Percentiles rank a stretch among this genome's conserved stretches.
These are phyloP conservation scores for Cladosporium sp. DNA, from an alignment of 2,329 filamentous ascomycete species.

Conservation along the genomic window DNA sequence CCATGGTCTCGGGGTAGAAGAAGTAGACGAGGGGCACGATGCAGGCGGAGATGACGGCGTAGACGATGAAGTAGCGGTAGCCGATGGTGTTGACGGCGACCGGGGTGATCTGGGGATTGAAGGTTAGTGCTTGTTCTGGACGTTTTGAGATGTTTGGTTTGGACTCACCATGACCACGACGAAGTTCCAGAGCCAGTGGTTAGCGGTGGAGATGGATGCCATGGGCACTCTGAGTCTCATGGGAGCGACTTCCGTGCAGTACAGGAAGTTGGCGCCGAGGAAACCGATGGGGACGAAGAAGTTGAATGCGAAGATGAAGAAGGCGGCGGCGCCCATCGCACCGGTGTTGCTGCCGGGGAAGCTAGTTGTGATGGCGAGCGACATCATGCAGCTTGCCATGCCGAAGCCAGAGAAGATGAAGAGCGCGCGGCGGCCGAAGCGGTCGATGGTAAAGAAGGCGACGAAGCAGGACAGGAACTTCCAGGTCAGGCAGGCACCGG, in stretches of 20 bases:
- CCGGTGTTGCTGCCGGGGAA: constrained; percentile 26
- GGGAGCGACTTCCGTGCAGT: constrained; percentile 30
- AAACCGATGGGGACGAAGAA: constrained; percentile 27
- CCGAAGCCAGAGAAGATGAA: constrained; percentile 40
- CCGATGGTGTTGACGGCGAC: constrained; percentile 15
- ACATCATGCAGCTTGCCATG: constrained; percentile 52
- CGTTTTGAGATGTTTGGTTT: not conserved
- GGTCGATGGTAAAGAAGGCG: constrained; percentile 41
- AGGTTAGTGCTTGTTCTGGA: not conserved
- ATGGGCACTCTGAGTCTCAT: constrained; percentile 29
- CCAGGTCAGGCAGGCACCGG: constrained; percentile 49
- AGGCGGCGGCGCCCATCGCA: constrained; percentile 22
- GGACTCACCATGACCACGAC: constrained; percentile 10
- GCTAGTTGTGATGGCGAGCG: constrained; percentile 50
- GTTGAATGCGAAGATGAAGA: constrained; percentile 28
- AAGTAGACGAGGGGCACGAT: constrained; percentile 34
- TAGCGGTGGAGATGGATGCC: constrained; percentile 11
- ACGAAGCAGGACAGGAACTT: constrained; percentile 52
- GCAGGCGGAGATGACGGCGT: constrained; percentile 9
- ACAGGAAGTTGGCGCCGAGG: constrained; percentile 21
- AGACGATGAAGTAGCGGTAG: constrained; percentile 14
- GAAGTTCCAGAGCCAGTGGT: constrained; percentile 33
- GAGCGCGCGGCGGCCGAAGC: constrained; percentile 37
- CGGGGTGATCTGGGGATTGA: constrained; percentile 28
- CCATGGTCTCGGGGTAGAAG: constrained; percentile 39